Evolutionary conservation across 495 filamentous ascomycete species (phyloP).

Genomic region (Annulohypoxylon stygium): DNA sequence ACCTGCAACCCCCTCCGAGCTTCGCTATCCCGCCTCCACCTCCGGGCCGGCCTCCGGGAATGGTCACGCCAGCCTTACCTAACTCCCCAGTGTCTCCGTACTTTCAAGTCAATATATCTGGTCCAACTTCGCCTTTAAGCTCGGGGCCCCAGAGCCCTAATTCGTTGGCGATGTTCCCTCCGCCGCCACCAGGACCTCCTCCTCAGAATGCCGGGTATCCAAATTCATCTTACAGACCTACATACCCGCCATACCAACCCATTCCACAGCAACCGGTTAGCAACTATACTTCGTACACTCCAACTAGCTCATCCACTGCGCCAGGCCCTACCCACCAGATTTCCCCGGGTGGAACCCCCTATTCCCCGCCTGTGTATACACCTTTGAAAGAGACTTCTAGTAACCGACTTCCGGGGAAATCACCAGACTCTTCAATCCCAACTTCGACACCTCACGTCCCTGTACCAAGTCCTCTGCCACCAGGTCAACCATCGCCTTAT

Average conservation of each 20-base stretch:
- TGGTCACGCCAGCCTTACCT: not conserved
- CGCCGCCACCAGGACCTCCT: slow-evolving; percentile 36
- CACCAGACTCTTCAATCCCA: not conserved
- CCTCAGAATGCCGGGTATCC: slow-evolving; percentile 10
- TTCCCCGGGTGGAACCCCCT: not conserved
- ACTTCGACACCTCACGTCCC: not conserved
- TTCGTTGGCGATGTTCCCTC: slow-evolving; percentile 21
- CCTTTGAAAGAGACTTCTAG: not conserved
- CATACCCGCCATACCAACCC: slow-evolving; percentile 14
- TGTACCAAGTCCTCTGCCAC: not conserved
- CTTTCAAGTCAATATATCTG: not conserved
- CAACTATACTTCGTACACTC: not conserved
- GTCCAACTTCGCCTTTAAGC: not conserved
- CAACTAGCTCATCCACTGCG: not conserved
- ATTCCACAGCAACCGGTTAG: not conserved
- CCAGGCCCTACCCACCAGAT: not conserved
- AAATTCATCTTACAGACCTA: slow-evolving; percentile 5
- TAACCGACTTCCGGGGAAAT: not conserved
- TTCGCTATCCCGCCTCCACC: slow-evolving; percentile 31
- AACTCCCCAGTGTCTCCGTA: not conserved
- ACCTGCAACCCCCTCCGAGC: slow-evolving; percentile 3
- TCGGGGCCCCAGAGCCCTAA: slow-evolving; percentile 10
- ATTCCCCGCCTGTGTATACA: slow-evolving; percentile 1
- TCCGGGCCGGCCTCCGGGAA: slow-evolving; percentile 23
- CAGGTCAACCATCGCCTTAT: not conserved